Conservation (phyloP, 1,284 basidiomycete genomes). For the Cutaneotrichosporon sp. region DNA sequence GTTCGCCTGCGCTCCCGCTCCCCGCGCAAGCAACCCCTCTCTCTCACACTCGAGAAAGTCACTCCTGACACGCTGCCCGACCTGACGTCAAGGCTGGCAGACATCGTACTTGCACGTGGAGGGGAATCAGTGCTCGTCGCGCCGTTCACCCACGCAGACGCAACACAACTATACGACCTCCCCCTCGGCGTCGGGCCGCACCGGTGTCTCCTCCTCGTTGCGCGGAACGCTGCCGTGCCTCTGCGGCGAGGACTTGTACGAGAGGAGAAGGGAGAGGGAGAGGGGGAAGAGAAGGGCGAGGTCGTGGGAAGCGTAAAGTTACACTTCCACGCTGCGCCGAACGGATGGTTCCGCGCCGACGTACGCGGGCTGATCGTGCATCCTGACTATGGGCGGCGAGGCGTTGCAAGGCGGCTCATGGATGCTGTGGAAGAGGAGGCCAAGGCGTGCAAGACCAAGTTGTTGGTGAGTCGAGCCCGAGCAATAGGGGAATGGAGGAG, state of each 20-base stretch:
- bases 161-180: not conserved
- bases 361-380: constrained; percentile 2
- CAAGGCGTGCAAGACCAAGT: not conserved
- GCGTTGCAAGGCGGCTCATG: constrained; percentile 4
- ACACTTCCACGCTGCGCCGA: not conserved
- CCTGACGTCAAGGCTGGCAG: not conserved
- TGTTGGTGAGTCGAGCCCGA: not conserved
- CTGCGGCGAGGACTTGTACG: not conserved
- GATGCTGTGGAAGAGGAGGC: constrained; percentile 6
- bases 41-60: not conserved
- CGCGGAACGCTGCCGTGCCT: not conserved
- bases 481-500: not conserved
- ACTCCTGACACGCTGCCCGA: not conserved
- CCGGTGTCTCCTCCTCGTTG: not conserved
- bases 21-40: not conserved
- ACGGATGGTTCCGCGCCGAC: not conserved
- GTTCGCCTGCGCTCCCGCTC: not conserved
- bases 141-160: not conserved
- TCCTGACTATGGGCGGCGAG: not conserved
- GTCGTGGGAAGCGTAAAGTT: constrained; percentile 1
- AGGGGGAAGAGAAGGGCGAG: constrained; percentile 2
- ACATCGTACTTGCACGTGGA: not conserved
- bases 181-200: not conserved
- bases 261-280: not conserved
- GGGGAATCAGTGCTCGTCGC: not conserved